These are phyloP conservation scores for Hypoxylon sp. DNA, from an alignment of 2,329 filamentous ascomycete genomes.

Conservation along the genomic window DNA sequence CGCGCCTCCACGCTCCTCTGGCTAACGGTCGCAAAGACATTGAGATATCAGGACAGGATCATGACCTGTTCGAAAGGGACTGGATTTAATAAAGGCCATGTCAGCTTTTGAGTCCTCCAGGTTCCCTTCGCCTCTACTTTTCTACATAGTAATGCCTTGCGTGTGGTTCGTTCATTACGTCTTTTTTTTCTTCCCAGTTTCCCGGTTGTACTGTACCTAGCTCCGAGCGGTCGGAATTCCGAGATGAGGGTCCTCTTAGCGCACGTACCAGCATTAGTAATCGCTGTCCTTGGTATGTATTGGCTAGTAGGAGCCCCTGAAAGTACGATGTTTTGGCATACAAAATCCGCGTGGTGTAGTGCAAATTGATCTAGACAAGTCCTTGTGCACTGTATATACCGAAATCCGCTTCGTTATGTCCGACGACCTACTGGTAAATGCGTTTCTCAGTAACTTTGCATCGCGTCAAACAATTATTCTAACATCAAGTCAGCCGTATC, in stretches of 20 bases:
- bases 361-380: not conserved
- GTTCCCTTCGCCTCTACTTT: constrained; percentile 17
- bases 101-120: constrained; percentile 22
- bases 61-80: constrained; percentile 28
- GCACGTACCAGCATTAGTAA: constrained; percentile 18
- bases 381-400: not conserved
- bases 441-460: not conserved
- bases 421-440: not conserved
- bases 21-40: constrained; percentile 49
- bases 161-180: constrained; percentile 33
- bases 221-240: constrained; percentile 44
- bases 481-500: not conserved
- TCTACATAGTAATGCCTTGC: constrained; percentile 11
- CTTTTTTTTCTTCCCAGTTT: constrained; percentile 6
- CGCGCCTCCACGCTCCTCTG: constrained; percentile 31
- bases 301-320: not conserved
- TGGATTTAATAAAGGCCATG: constrained; percentile 30
- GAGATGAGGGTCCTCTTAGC: constrained; percentile 6
- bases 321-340: too few species aligned
- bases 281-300: not conserved
- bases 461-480: not conserved
- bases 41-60: constrained; percentile 24
- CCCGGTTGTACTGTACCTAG: constrained; percentile 30
- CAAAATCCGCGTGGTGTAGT: not conserved
- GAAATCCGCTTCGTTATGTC: not conserved